phyloP scores from a whole-genome alignment of 805 yeast genomes.

The Cyberlindnera mrakii region DNA sequence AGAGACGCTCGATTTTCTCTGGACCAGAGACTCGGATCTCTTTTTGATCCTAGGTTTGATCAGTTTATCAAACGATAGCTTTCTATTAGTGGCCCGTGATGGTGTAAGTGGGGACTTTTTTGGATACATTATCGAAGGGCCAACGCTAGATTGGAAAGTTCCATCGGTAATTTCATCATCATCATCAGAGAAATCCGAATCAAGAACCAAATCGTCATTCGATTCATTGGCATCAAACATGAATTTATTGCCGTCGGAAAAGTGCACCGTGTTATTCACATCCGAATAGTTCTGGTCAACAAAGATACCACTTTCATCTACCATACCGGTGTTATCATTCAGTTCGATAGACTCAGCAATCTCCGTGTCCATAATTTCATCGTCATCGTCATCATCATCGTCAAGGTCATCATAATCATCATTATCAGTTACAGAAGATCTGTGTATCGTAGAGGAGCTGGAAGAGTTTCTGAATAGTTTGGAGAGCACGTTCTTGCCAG shows the following conservation, averaged over 20 bases:
- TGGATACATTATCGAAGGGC: background rate
- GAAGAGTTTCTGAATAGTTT: constrained; percentile 20
- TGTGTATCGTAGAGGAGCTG: constrained; percentile 13
- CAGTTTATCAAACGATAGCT: constrained; percentile 17
- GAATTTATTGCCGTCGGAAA: constrained; percentile 11
- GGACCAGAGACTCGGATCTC: constrained; percentile 13
- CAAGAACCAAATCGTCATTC: constrained; percentile 23
- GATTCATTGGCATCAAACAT: constrained; percentile 20
- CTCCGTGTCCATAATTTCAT: constrained; percentile 1
- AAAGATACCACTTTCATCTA: constrained; percentile 15
- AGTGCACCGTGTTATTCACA: constrained; percentile 15
- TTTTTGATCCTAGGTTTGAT: constrained; percentile 9
- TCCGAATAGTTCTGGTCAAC: constrained; percentile 21
- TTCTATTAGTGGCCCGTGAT: constrained; percentile 11
- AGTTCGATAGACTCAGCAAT: constrained; percentile 6
- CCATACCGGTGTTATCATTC: constrained; percentile 6
- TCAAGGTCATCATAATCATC: constrained; percentile 6
- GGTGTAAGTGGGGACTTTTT: constrained; percentile 5
- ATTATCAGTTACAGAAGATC: background rate
- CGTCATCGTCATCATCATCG: constrained; percentile 7
- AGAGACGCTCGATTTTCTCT: background rate
- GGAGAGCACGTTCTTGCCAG: constrained; percentile 18
- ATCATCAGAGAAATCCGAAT: constrained; percentile 32
- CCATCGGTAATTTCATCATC: constrained; percentile 36
- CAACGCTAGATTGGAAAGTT: constrained; percentile 28